Evolutionary conservation across 2,329 filamentous ascomycete species (phyloP), one percentile per base, ranked within the genome.

Genomic region (Albophoma yamanashiensis): DNA sequence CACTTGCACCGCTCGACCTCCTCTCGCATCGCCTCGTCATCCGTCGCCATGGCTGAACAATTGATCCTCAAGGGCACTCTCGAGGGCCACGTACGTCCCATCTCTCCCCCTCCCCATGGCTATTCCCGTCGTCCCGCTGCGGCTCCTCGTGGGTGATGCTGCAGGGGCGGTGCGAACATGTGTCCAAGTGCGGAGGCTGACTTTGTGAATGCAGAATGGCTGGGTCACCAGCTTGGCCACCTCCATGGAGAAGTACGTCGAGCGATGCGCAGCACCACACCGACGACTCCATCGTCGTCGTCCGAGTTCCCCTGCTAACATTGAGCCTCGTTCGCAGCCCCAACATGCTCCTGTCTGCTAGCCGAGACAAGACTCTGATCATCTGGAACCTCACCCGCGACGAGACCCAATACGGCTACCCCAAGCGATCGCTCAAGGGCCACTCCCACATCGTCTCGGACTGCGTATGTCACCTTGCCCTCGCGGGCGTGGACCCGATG

Each of bases 361-460:
- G 87, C 77, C 92, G 94, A 82, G 94, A 99, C 87, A 97, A 97
- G 89, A 91, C 90, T 71, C 85, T 99, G 78, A 99, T 99, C 84
- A 96, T 99, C 87, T 99, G 94, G 94, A 96, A 97, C 87, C 86
- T 99, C 75, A 97, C 94, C 80, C 93, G 94, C 81, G 92, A 97
- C 80, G 94, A 97, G 83, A 87, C 88, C 78, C 89, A 91, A 77
- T 99, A 97, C 86, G 94, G 94, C 73, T 96, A 96, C 86, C 94
- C 94, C 76, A 97, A 99, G 88, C 89, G 94, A 82, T 95, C 91
- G 76, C 92, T 99, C 71, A 89, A 95, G 83, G 94, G 94, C 75
- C 94, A 99, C 87, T 97, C 92, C 68, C 94, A 99, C 89, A 99
- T 99, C 79, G 92, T 99, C 77, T 97, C 94, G 79, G 94, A 99